A percentile compares a stretch with the other conserved stretches of the same genome.
These are phyloP conservation scores for Trapa bicornis DNA, from an alignment of 345 rosid species.

Conservation along the genomic window DNA sequence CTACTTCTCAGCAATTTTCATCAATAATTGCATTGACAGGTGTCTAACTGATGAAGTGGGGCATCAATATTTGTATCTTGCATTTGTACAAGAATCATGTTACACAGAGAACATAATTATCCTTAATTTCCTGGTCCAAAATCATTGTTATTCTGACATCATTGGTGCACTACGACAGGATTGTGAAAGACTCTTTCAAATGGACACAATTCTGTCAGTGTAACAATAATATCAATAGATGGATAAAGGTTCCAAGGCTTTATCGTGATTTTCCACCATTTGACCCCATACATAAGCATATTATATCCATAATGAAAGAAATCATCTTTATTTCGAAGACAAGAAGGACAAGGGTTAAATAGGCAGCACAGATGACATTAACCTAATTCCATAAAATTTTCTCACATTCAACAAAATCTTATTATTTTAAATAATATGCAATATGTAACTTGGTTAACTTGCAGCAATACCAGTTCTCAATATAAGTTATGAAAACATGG, in stretches of 20 bases:
- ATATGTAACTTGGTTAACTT: not conserved
- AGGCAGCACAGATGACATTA: not conserved
- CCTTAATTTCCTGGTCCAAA: not conserved
- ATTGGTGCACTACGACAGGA: not conserved
- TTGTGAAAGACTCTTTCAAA: not conserved
- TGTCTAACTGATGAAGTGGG: slow-evolving; percentile 5
- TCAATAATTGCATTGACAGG: slow-evolving; percentile 1
- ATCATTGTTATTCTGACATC: too few relatives aligned
- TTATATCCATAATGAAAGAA: not conserved
- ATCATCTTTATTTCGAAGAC: not conserved
- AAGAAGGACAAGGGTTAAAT: not conserved
- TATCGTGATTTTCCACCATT: not conserved
- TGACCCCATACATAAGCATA: not conserved
- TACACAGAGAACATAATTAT: not conserved
- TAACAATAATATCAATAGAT: not conserved
- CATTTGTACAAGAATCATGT: not conserved
- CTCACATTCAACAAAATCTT: not conserved
- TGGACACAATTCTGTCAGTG: not conserved
- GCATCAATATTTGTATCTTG: not conserved
- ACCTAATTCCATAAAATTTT: not conserved
- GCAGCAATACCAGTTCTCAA: not conserved
- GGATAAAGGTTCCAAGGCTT: not conserved
- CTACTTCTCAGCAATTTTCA: not conserved
- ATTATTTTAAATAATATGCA: not conserved
- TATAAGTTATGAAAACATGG: not conserved